Evolutionary conservation across 805 yeast genomes (phyloP).

Genomic region (Metschnikowia kofuensis): DNA sequence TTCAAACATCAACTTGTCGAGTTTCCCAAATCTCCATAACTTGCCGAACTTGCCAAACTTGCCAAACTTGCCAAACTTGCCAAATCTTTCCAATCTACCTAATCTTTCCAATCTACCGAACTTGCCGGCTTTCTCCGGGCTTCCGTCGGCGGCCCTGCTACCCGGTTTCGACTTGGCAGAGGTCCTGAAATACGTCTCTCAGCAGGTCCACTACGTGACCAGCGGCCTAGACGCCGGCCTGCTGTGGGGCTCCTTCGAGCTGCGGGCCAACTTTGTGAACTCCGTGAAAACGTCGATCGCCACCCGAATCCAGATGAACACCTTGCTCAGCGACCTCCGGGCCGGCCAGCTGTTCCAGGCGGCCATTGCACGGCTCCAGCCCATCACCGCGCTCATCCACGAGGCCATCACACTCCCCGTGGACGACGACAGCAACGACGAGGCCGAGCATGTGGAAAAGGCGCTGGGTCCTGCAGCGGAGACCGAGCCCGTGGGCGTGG

Average conservation of each 20-base stretch:
- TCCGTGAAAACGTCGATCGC: conserved; percentile 39
- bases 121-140: neutral
- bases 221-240: conserved; percentile 7
- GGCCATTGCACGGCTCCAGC: conserved; percentile 53
- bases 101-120: conserved; percentile 23
- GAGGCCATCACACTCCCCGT: conserved; percentile 48
- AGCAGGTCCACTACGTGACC: conserved; percentile 19
- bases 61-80: conserved; percentile 21
- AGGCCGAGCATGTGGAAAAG: neutral
- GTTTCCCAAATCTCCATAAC: conserved; percentile 20
- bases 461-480: conserved; percentile 10
- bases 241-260: conserved; percentile 13
- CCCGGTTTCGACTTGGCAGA: conserved; percentile 28
- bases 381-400: conserved; percentile 42
- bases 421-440: conserved; percentile 37
- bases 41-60: conserved; percentile 23
- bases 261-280: conserved; percentile 23
- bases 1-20: too few relatives aligned
- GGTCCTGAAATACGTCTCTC: conserved; percentile 28
- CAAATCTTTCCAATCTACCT: conserved; percentile 9
- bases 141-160: conserved; percentile 10
- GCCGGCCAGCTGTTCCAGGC: conserved; percentile 48
- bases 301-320: conserved; percentile 41
- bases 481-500: conserved; percentile 57
- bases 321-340: conserved; percentile 37